Evolutionary conservation across 352 stramenopile species (phyloP).

Genomic region (Phytophthora quininea): DNA sequence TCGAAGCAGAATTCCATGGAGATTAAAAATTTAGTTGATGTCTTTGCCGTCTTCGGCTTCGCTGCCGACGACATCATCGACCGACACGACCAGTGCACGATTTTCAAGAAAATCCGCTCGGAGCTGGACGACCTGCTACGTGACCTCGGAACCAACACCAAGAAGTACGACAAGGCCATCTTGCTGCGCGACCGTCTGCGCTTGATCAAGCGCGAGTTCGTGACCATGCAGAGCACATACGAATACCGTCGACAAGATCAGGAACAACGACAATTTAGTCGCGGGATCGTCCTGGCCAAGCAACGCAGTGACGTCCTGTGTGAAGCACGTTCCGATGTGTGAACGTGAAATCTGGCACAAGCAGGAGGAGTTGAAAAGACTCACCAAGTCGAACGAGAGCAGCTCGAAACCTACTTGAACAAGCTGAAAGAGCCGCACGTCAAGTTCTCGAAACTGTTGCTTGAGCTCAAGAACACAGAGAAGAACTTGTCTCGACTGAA

Average conservation of each 20-base stretch:
- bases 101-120: constrained; percentile 64
- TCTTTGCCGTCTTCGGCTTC: constrained; percentile 77
- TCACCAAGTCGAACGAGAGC: constrained; percentile 58
- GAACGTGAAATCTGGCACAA: constrained; percentile 57
- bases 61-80: constrained; percentile 66
- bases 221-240: constrained; percentile 69
- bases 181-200: constrained; percentile 66
- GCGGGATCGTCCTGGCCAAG: constrained; percentile 47
- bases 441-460: constrained; percentile 74
- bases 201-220: constrained; percentile 71
- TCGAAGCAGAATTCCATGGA: constrained; percentile 62
- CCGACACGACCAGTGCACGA: constrained; percentile 71
- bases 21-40: constrained; percentile 69
- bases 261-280: constrained; percentile 56
- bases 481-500: constrained; percentile 61
- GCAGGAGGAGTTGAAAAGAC: constrained; percentile 63
- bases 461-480: constrained; percentile 79
- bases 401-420: constrained; percentile 67
- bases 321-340: constrained; percentile 23
- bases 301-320: constrained; percentile 46
- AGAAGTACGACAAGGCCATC: constrained; percentile 77
- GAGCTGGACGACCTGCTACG: constrained; percentile 67
- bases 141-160: constrained; percentile 57
- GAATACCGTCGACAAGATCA: constrained; percentile 54
- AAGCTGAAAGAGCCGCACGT: constrained; percentile 61